Percentiles rank a stretch among this genome's conserved stretches.
phyloP scores from a whole-genome alignment of 495 filamentous ascomycete genomes.

The Aspergillus nanangensis region DNA sequence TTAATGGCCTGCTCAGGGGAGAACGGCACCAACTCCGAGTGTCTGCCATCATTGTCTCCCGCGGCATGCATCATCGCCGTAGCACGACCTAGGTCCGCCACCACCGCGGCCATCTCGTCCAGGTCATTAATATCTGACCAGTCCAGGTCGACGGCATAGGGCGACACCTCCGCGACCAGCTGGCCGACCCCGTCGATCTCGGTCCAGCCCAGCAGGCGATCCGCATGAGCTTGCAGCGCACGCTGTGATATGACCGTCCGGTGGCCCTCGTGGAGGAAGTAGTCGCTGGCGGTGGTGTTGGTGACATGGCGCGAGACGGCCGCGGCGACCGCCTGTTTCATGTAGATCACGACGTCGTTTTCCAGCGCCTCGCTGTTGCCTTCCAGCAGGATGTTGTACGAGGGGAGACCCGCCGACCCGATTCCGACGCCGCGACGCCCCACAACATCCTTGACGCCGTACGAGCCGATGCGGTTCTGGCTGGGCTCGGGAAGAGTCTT shows the following conservation, averaged over 20 bases:
- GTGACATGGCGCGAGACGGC: slow-evolving; percentile 10
- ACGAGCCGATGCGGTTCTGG: not conserved
- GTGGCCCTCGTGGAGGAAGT: slow-evolving; percentile 15
- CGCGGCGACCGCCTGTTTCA: slow-evolving; percentile 11
- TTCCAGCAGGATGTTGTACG: slow-evolving; percentile 13
- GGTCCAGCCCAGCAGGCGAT: slow-evolving; percentile 14
- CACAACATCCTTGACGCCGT: slow-evolving; percentile 12
- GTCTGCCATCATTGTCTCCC: slow-evolving; percentile 6
- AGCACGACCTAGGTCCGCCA: slow-evolving; percentile 9
- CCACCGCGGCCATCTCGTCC: slow-evolving; percentile 7
- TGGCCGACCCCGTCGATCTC: slow-evolving; percentile 15
- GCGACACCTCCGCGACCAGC: slow-evolving; percentile 14
- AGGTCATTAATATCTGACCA: slow-evolving; percentile 14
- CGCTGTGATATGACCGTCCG: slow-evolving; percentile 15
- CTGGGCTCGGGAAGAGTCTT: slow-evolving; percentile 4
- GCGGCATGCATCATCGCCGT: slow-evolving; percentile 16
- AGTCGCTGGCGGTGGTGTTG: slow-evolving; percentile 5
- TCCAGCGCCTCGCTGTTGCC: slow-evolving; percentile 14
- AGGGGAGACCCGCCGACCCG: slow-evolving; percentile 13
- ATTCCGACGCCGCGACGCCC: slow-evolving; percentile 15
- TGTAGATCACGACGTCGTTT: slow-evolving; percentile 16
- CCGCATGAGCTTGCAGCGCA: slow-evolving; percentile 12
- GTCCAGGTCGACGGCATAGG: slow-evolving; percentile 13
- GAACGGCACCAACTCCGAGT: slow-evolving; percentile 8
- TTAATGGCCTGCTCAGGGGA: slow-evolving; percentile 9